Conservation (phyloP, 1,284 basidiomycete genomes). For the Xerocomus subilludens region DNA sequence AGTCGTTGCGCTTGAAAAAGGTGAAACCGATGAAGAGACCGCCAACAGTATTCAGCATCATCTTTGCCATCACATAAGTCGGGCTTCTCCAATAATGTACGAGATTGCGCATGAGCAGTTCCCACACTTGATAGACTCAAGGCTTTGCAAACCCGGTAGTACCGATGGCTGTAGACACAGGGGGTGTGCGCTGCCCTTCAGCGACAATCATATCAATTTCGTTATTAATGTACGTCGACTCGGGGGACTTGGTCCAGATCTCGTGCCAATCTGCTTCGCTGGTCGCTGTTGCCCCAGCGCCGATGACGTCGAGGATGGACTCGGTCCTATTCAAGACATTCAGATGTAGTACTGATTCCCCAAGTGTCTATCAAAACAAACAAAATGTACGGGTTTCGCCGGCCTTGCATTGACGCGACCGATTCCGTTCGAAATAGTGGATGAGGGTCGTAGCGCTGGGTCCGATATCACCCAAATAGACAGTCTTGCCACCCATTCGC, state of each 20-base stretch:
- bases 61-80: slow-evolving; percentile 81
- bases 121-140: slow-evolving; percentile 63
- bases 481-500: slow-evolving; percentile 77
- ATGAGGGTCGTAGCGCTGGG: slow-evolving; percentile 66
- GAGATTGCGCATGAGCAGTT: slow-evolving; percentile 57
- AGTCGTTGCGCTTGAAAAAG: slow-evolving; percentile 76
- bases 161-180: slow-evolving; percentile 52
- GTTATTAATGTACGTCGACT: slow-evolving; percentile 49
- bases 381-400: slow-evolving; percentile 58
- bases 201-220: slow-evolving; percentile 58
- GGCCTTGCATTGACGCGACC: slow-evolving; percentile 60
- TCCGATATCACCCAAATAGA: slow-evolving; percentile 83
- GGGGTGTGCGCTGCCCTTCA: slow-evolving; percentile 54
- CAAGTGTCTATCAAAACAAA: neutral
- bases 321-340: slow-evolving; percentile 62
- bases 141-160: slow-evolving; percentile 65
- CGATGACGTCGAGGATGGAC: slow-evolving; percentile 76
- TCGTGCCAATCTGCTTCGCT: slow-evolving; percentile 61
- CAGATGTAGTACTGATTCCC: neutral
- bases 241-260: slow-evolving; percentile 59
- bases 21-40: slow-evolving; percentile 75
- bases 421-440: slow-evolving; percentile 75
- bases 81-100: slow-evolving; percentile 67
- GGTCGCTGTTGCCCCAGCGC: slow-evolving; percentile 68
- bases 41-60: slow-evolving; percentile 66